A percentile compares a stretch with the other conserved stretches of the same genome.
phyloP scores from a whole-genome alignment of 2,329 filamentous ascomycete species.

The Lasiodiplodia sp. region DNA sequence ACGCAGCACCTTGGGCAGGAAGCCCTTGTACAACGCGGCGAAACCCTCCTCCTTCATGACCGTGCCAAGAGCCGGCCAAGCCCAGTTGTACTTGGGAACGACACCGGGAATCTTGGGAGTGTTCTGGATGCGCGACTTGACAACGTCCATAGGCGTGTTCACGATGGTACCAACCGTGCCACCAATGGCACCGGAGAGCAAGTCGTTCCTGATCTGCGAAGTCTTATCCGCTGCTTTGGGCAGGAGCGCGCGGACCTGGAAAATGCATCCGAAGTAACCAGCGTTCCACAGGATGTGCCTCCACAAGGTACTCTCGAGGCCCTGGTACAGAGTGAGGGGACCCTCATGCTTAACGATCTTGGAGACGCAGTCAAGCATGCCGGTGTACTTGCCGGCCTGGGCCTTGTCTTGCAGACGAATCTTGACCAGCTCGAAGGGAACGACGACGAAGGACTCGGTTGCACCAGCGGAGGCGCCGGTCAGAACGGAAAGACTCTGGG shows the following conservation, averaged over 20 bases:
- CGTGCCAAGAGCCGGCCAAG: conserved; percentile 83
- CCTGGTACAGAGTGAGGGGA: conserved; percentile 89
- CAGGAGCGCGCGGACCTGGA: conserved; percentile 88
- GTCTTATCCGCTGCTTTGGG: conserved; percentile 83
- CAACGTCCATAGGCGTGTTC: conserved; percentile 96
- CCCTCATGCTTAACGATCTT: conserved; percentile 89
- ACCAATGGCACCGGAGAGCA: conserved; percentile 85
- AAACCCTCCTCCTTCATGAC: conserved; percentile 95
- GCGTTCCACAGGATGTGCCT: conserved; percentile 93
- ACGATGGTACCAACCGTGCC: conserved; percentile 89
- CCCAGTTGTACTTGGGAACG: conserved; percentile 98
- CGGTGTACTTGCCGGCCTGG: conserved; percentile 85
- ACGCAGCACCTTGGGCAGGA: conserved; percentile 91
- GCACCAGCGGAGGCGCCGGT: conserved; percentile 95
- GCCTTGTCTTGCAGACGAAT: conserved; percentile 97
- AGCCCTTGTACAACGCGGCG: conserved; percentile 93
- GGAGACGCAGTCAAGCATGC: conserved; percentile 78
- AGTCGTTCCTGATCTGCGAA: conserved; percentile 83
- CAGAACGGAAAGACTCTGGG: conserved; percentile 86
- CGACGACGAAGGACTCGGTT: conserved; percentile 95
- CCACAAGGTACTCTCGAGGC: conserved; percentile 96
- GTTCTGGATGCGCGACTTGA: conserved; percentile 98
- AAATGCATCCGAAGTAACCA: conserved; percentile 98
- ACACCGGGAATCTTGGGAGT: conserved; percentile 81
- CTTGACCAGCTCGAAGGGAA: conserved; percentile 98